phyloP scores from a whole-genome alignment of 2,329 filamentous ascomycete species.

The Alternaria metachromatica region DNA sequence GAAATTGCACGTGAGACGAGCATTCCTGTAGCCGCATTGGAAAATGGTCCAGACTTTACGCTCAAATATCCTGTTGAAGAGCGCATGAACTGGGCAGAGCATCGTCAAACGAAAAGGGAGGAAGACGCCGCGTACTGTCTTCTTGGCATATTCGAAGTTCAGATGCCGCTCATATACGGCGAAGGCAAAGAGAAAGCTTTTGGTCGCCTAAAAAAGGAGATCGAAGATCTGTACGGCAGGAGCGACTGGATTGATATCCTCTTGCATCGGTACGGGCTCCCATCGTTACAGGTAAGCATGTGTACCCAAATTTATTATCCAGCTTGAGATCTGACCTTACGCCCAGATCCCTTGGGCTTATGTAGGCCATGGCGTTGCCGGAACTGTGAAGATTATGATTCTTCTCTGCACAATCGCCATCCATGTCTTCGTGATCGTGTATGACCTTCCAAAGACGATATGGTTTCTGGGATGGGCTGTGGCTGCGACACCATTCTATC shows the following conservation, averaged over 20 bases:
- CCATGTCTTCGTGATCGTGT: too few relatives aligned
- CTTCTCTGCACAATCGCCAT: too few relatives aligned
- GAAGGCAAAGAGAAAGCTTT: neutral
- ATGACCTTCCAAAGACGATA: too few relatives aligned
- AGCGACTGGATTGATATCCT: neutral
- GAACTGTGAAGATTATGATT: too few relatives aligned
- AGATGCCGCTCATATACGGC: slow-evolving; percentile 15
- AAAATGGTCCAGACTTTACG: neutral
- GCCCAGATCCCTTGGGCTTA: too few relatives aligned
- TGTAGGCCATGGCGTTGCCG: too few relatives aligned
- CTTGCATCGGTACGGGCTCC: neutral
- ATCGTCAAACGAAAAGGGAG: slow-evolving; percentile 11
- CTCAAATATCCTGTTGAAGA: slow-evolving; percentile 1
- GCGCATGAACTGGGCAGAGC: slow-evolving; percentile 15
- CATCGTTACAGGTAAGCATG: neutral
- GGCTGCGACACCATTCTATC: neutral
- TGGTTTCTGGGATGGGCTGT: too few relatives aligned
- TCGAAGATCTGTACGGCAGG: neutral
- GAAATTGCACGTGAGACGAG: neutral
- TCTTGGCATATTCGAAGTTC: slow-evolving; percentile 35
- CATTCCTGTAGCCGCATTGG: neutral
- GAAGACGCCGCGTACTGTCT: slow-evolving; percentile 42
- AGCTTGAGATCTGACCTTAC: too few relatives aligned
- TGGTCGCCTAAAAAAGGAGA: neutral
- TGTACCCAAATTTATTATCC: too few relatives aligned